Conservation (phyloP, 495 filamentous ascomycete species). For the Penicillium soppii region DNA sequence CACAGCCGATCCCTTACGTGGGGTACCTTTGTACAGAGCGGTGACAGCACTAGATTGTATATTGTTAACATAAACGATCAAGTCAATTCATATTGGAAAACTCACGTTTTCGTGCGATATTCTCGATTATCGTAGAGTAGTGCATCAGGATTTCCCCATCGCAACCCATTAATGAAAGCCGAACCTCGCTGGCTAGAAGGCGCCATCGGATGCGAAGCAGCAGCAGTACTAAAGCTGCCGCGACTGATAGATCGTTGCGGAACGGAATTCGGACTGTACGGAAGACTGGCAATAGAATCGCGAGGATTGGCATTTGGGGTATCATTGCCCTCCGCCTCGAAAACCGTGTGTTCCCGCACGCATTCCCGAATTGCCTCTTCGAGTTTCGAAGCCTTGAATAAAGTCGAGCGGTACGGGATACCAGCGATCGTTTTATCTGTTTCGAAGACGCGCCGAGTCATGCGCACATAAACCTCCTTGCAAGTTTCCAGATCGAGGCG, state of each 20-base stretch:
- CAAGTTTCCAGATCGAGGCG: slow-evolving; percentile 92
- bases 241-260: slow-evolving; percentile 49
- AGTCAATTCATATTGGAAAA: slow-evolving; percentile 3
- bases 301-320: slow-evolving; percentile 25
- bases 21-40: slow-evolving; percentile 82
- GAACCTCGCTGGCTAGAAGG: slow-evolving; percentile 34
- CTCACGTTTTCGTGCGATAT: slow-evolving; percentile 90
- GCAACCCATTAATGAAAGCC: slow-evolving; percentile 41
- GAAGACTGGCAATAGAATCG: slow-evolving; percentile 38
- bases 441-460: slow-evolving; percentile 93
- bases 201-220: slow-evolving; percentile 28
- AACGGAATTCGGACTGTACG: slow-evolving; percentile 35
- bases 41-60: slow-evolving; percentile 68
- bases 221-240: slow-evolving; percentile 40
- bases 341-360: slow-evolving; percentile 82
- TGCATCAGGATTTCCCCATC: slow-evolving; percentile 60
- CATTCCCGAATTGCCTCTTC: slow-evolving; percentile 92
- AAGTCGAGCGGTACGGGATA: slow-evolving; percentile 86
- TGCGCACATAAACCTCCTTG: slow-evolving; percentile 91
- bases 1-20: slow-evolving; percentile 60
- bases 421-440: slow-evolving; percentile 97
- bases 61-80: slow-evolving; percentile 10
- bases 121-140: slow-evolving; percentile 78
- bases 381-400: slow-evolving; percentile 94
- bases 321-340: slow-evolving; percentile 79